Percentiles rank a stretch among this genome's conserved stretches.
Conservation (phyloP, 192 early-diverging fungal genomes). For the Coemansia sp. region DNA sequence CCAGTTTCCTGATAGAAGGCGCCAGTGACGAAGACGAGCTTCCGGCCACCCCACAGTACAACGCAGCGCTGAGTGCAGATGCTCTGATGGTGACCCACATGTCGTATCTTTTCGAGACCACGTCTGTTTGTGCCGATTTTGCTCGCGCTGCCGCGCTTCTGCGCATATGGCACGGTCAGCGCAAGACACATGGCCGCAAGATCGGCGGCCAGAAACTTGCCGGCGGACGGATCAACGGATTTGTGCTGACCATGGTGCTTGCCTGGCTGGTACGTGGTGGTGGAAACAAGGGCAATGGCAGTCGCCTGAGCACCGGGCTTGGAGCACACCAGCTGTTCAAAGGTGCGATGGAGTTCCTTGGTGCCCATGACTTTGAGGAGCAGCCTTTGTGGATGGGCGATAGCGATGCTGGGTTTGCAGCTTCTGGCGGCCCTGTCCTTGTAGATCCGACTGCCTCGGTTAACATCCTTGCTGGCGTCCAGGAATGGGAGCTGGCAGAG, state of each 20-base stretch:
- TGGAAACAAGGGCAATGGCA: conserved; percentile 7
- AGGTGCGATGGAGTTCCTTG: conserved; percentile 81
- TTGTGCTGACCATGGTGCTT: conserved; percentile 85
- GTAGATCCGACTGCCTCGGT: conserved; percentile 82
- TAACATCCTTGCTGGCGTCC: conserved; percentile 76
- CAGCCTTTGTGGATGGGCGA: conserved; percentile 27
- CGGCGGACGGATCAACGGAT: conserved; percentile 63
- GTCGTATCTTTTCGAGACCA: conserved; percentile 73
- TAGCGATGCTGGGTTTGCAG: conserved; percentile 52
- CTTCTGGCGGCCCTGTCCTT: conserved; percentile 74
- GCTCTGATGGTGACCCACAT: conserved; percentile 72
- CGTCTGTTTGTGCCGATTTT: conserved; percentile 72
- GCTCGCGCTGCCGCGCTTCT: conserved; percentile 75
- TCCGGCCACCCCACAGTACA: conserved; percentile 86
- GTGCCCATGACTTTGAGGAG: conserved; percentile 44
- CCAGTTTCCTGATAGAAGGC: conserved; percentile 30
- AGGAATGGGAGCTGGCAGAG: conserved; percentile 64
- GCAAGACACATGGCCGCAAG: conserved; percentile 51
- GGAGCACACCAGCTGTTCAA: conserved; percentile 82
- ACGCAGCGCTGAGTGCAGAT: conserved; percentile 78
- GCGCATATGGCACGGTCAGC: conserved; percentile 86
- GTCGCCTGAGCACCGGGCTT: conserved; percentile 26
- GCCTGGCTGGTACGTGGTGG: conserved; percentile 75
- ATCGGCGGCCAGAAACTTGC: conserved; percentile 3
- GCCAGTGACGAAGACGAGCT: conserved; percentile 5